Base-by-base conservation (phyloP, 345 rosid genomes). In the Syzygium oleosum region DNA sequence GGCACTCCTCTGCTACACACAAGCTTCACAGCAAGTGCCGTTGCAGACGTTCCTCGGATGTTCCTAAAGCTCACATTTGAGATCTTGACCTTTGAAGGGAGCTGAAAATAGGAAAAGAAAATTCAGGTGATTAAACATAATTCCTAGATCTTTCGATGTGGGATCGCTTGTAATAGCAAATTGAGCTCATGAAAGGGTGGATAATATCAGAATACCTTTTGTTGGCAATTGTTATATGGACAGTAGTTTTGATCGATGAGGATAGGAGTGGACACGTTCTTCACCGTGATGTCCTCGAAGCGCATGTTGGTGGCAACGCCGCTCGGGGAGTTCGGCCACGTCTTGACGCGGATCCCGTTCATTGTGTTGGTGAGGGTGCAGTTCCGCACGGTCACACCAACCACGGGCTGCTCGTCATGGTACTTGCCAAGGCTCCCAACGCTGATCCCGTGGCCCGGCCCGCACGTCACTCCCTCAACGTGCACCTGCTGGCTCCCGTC, bases 391-490 rank as follows among this genome's bases (percentile, higher is more conserved):
- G 53, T 89, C 56, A 95, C 21, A 46, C 94, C 96, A 8, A 1
- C 58, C 13, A 95, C 97, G 1, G 95, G 94, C 12, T 84, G 49
- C 86, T 94, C 97, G 12, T 91, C 77, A 1, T 84, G 90, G 84
- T 92, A 90, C 73, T 54, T 94, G 4, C 98, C 96, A 1, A 94
- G 92, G 88, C 95, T 95, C 46, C 96, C 96, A 12, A 93, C 65
- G 85, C 95, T 88, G 61, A 95, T 88, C 15, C 96, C 96, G 21
- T 93, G 95, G 53, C 97, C 97, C 4, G 95, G 95, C 31, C 94
- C 95, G 52, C 97, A 94, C 8, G 83, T 89, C 4, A 92, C 89
- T 12, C 85, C 79, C 46, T 84, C 87, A 5, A 93, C 52, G 31
- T 52, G 8, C 29, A 94, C 41, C 9, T 92, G 46, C 23, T 88